These are phyloP conservation scores for Penicillium sp. DNA, from an alignment of 2,329 filamentous ascomycete species.

Conservation along the genomic window DNA sequence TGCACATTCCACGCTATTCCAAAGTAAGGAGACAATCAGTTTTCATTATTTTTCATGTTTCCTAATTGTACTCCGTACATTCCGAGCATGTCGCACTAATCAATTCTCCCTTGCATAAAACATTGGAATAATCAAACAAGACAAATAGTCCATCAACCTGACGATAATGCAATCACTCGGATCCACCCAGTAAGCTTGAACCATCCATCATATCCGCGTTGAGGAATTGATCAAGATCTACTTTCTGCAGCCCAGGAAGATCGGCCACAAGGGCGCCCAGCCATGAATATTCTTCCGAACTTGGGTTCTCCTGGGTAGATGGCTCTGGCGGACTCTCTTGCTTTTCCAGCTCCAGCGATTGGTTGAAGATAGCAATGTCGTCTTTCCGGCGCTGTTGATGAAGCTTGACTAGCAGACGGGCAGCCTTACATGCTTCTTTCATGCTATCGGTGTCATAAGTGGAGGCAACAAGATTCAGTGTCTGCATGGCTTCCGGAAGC, in stretches of 20 bases:
- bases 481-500: constrained; percentile 54
- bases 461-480: constrained; percentile 43
- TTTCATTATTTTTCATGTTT: not conserved
- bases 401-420: constrained; percentile 54
- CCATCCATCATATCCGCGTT: constrained; percentile 28
- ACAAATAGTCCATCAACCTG: no score
- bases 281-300: constrained; percentile 38
- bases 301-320: constrained; percentile 20
- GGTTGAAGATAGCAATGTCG: constrained; percentile 27
- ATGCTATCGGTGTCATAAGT: constrained; percentile 50
- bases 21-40: not conserved
- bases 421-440: constrained; percentile 55
- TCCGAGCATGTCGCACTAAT: no score
- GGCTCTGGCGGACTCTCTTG: constrained; percentile 5
- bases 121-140: no score
- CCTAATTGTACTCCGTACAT: no score
- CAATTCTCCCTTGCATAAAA: no score
- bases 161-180: not conserved
- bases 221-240: constrained; percentile 46
- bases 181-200: constrained; percentile 8
- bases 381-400: constrained; percentile 51
- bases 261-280: constrained; percentile 45
- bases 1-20: not conserved
- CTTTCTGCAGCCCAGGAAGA: constrained; percentile 41
- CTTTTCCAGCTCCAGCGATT: constrained; percentile 34